Conservation (phyloP, 805 yeast genomes). For the Metschnikowia hibisci region DNA sequence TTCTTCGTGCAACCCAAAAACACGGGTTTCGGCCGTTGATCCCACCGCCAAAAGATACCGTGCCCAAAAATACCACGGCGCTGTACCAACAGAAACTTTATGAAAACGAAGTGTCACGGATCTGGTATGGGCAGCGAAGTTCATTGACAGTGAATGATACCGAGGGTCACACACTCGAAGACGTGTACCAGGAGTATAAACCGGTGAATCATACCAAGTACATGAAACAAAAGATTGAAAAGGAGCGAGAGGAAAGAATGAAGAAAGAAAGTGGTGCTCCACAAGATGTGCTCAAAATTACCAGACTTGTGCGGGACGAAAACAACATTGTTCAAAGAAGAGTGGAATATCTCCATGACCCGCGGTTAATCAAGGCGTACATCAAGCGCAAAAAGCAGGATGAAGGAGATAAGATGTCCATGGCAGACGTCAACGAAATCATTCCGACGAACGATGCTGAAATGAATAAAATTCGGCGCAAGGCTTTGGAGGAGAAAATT, state of each 20-base stretch:
- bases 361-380: slow-evolving; percentile 82
- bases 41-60: slow-evolving; percentile 32
- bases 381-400: slow-evolving; percentile 64
- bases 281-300: slow-evolving; percentile 43
- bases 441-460: slow-evolving; percentile 81
- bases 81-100: slow-evolving; percentile 79
- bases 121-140: slow-evolving; percentile 83
- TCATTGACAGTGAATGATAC: slow-evolving; percentile 42
- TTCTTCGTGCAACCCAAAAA: slow-evolving; percentile 88
- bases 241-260: slow-evolving; percentile 32
- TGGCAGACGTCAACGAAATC: slow-evolving; percentile 67
- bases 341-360: slow-evolving; percentile 75
- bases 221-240: slow-evolving; percentile 31
- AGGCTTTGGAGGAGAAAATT: slow-evolving; percentile 74
- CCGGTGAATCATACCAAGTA: slow-evolving; percentile 32
- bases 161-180: slow-evolving; percentile 36
- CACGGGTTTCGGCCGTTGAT: slow-evolving; percentile 67
- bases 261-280: slow-evolving; percentile 25
- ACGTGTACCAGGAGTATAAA: slow-evolving; percentile 35
- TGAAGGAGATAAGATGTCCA: slow-evolving; percentile 50
- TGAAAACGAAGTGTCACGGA: slow-evolving; percentile 81
- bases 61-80: slow-evolving; percentile 40
- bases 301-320: slow-evolving; percentile 75
- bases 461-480: slow-evolving; percentile 70
- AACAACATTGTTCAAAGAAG: slow-evolving; percentile 83